Evolutionary conservation across 176 grass and related monocot genomes (phyloP), one percentile per base, ranked within the genome.

Genomic region (Miscanthus lutarioriparius): DNA sequence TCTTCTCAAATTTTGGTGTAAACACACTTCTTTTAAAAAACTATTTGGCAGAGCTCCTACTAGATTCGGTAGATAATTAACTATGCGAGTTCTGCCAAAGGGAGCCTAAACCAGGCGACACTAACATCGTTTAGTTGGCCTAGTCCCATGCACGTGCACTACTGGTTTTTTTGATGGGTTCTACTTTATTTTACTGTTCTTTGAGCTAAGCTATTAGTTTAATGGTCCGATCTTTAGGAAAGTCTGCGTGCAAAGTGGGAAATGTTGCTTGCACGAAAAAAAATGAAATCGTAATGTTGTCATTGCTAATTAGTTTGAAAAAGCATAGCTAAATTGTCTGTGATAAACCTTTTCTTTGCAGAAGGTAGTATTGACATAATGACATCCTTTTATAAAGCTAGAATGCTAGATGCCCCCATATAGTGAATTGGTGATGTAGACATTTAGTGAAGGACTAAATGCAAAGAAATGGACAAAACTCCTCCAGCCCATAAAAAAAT

Each of bases 121-220:
- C 19, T 70, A 63, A 40, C 39, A 20, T 19, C 14, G 33, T 48
- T 67, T 64, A 36, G 7, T 68, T 85, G 72, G 35, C 20, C 65
- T 17, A n/a, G 8, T 58, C 20, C 54, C 54, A 58, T 23, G 56
- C 22, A 61, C 56, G 56, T 25, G 56, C 22, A 49, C 19, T 56
- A 61, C 56, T 25, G 5, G 16, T 38, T 28, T 75, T 61, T 61
- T 68, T 75, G 13, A 20, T 53, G 67, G 80, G 28, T 51, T 63
- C 25, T 72, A 6, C 32, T 77, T 64, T 77, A 77, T 48, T 61
- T 39, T 19, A 49, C 14, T 62, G 13, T 63, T 3, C 7, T 27
- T 62, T 8, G 15, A 30, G 72, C 36, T 78, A 51, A 78, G 27
- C 65, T 79, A 54, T 72, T 59, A 19, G 16, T 78, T 88, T 72